A percentile compares a stretch with the other conserved stretches of the same genome.
Evolutionary conservation across 768 basidiomycete species (phyloP).

Genomic region (Hericium rajendrae): DNA sequence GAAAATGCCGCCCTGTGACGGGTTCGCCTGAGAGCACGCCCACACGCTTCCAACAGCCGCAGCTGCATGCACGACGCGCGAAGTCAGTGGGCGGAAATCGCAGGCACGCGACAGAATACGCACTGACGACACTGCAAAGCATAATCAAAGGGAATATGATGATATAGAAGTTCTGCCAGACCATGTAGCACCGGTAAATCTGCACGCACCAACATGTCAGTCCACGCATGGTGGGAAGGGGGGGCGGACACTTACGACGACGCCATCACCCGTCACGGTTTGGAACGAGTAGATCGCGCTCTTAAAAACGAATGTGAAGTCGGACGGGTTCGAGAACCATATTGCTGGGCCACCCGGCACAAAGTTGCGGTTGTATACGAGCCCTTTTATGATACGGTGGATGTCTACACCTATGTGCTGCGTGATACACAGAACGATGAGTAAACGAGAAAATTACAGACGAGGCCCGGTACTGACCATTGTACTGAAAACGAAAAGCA

Average conservation of each 20-base stretch:
- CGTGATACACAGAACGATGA: too few relatives aligned
- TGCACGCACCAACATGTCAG: not conserved
- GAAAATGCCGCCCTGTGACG: not conserved
- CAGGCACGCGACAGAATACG: not conserved
- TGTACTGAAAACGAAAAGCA: constrained; percentile 1
- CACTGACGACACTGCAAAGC: constrained; percentile 15
- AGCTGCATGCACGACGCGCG: not conserved
- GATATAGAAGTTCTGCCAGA: constrained; percentile 12
- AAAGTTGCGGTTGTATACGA: constrained; percentile 16
- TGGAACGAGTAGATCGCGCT: constrained; percentile 18
- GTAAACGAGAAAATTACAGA: not conserved
- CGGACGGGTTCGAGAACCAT: constrained; percentile 19
- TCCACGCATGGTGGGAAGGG: not conserved
- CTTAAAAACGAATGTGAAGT: constrained; percentile 22
- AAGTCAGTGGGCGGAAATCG: not conserved
- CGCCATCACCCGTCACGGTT: constrained; percentile 22
- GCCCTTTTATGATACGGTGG: constrained; percentile 12
- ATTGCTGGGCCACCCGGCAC: constrained; percentile 14
- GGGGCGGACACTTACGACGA: constrained; percentile 16
- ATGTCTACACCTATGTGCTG: constrained; percentile 1
- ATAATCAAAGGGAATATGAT: constrained; percentile 10
- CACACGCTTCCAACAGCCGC: not conserved
- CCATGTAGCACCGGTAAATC: constrained; percentile 19
- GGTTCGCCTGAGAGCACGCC: not conserved
- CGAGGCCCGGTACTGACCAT: not conserved